Evolutionary conservation across 768 basidiomycete species (phyloP).

Genomic region (Suillus discolor): DNA sequence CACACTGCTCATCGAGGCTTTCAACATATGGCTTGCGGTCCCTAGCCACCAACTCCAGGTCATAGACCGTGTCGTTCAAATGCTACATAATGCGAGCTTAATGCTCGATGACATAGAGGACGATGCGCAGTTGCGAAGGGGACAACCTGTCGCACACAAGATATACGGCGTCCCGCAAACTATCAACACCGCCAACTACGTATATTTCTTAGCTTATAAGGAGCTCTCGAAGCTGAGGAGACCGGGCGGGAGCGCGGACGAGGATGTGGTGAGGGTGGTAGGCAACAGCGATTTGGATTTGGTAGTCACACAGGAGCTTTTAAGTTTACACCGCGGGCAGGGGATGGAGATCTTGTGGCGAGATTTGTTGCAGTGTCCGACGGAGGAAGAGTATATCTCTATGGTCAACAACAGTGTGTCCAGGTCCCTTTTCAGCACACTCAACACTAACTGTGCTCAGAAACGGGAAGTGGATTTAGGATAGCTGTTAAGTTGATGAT

Average conservation of each 20-base stretch:
- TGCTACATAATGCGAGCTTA: slow-evolving; percentile 93
- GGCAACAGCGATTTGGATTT: slow-evolving; percentile 78
- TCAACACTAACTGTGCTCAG: slow-evolving; percentile 41
- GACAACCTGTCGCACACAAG: slow-evolving; percentile 88
- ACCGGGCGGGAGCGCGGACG: background rate
- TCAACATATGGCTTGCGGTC: slow-evolving; percentile 91
- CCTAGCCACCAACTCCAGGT: slow-evolving; percentile 67
- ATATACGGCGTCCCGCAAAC: slow-evolving; percentile 97
- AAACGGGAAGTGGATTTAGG: slow-evolving; percentile 92
- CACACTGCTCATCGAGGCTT: slow-evolving; percentile 83
- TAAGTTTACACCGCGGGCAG: slow-evolving; percentile 93
- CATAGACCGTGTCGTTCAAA: slow-evolving; percentile 83
- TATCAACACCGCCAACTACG: slow-evolving; percentile 96
- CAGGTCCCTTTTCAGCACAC: slow-evolving; percentile 19
- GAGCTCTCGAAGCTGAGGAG: slow-evolving; percentile 50
- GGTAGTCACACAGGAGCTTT: slow-evolving; percentile 52
- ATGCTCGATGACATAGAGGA: slow-evolving; percentile 98
- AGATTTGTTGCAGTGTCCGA: slow-evolving; percentile 87
- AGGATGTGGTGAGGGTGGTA: slow-evolving; percentile 29
- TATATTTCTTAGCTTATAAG: slow-evolving; percentile 92
- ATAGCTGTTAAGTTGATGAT: slow-evolving; percentile 97
- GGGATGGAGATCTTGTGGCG: slow-evolving; percentile 95
- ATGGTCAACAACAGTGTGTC: slow-evolving; percentile 94
- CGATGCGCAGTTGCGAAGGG: slow-evolving; percentile 82
- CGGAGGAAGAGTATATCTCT: slow-evolving; percentile 89